phyloP scores from a whole-genome alignment of 2,329 filamentous ascomycete genomes.

The Pseudogymnoascus sp. region DNA sequence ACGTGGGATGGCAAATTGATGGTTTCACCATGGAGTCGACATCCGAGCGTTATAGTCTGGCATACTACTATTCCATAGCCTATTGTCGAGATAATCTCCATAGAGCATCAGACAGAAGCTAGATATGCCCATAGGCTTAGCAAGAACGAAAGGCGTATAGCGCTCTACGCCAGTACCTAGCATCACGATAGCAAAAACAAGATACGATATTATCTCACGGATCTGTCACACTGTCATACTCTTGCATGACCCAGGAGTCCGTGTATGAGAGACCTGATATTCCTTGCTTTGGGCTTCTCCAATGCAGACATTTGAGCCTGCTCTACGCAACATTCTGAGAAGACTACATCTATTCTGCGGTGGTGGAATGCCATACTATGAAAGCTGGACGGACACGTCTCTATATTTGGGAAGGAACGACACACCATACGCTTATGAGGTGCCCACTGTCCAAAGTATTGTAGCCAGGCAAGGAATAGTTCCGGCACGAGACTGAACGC shows the following conservation, averaged over 20 bases:
- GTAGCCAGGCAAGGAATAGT: not conserved
- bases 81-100: constrained; percentile 63
- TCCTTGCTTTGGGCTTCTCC: not conserved
- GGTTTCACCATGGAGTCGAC: constrained; percentile 1
- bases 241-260: constrained; percentile 26
- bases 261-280: constrained; percentile 7
- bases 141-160: constrained; percentile 47
- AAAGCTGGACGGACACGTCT: not conserved
- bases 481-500: not conserved
- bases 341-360: not conserved
- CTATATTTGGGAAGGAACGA: constrained; percentile 6
- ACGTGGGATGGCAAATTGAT: constrained; percentile 2
- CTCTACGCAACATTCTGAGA: not conserved
- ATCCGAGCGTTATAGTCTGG: constrained; percentile 29
- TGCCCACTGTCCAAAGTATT: not conserved
- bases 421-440: not conserved
- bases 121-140: constrained; percentile 41
- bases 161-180: constrained; percentile 61
- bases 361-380: not conserved
- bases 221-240: constrained; percentile 30
- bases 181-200: constrained; percentile 68
- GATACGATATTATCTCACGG: constrained; percentile 29
- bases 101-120: constrained; percentile 45
- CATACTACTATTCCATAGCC: constrained; percentile 45
- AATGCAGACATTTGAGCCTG: constrained; percentile 1